Base-by-base conservation (phyloP, 169 alveolate genomes). In the Plasmodium blacklocki region DNA sequence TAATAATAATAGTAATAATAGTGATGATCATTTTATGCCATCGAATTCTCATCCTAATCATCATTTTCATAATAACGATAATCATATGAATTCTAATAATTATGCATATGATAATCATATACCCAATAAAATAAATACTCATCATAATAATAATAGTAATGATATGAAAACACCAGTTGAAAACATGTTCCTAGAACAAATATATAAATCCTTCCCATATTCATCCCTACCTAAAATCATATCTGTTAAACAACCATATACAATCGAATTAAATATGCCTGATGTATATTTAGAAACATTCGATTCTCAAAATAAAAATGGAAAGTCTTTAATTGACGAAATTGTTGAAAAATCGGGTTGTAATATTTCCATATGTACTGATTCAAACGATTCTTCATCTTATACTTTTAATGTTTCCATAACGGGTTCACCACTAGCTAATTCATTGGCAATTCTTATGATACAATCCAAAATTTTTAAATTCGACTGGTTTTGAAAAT, bases 251-350 rank as follows among this genome's bases (percentile, higher is more conserved):
- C 89, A 78, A 52, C 89, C 89, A 11, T 78, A 78, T 71, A 78
- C 89, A n/a, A 78, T 78, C 58, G 89, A 78, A 18, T 70, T 78
- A 58, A 78, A 78, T 47, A 78, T 78, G 89, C 89, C 89, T 29
- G 89, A 78, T 78, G 78, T 78, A 12, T 78, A 78, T 32, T 64
- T 78, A 58, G 89, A 78, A 66, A 78, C 89, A 12, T 78, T 78
- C 47, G 89, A 78, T 70, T 47, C 89, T 18, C 89, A 78, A 58
- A 78, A 78, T 78, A 78, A 78, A 78, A 67, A 78, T 78, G 89
- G 89, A 26, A 78, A 78, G 49, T 64, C 89, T 1, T 52, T 78
- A 78, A 78, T 78, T 11, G 89, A 78, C 49, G 89, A 78, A 78
- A 78, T 78, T 9, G 67, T 63, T 64, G 89, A 78, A 19, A 78